Evolutionary conservation across 179 eudicot species (phyloP).

Genomic region (Beta macrorhiza): DNA sequence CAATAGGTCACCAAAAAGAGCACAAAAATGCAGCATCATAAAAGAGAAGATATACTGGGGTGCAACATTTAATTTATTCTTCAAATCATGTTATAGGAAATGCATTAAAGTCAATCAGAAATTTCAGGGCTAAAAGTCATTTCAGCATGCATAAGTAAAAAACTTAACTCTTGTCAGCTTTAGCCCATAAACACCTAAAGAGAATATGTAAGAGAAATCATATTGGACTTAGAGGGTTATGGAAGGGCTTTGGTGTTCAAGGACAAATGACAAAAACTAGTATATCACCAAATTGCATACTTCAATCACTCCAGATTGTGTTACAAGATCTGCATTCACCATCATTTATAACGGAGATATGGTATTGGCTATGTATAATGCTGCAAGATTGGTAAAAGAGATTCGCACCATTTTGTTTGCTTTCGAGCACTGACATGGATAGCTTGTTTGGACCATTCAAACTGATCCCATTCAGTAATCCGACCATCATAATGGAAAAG

Average conservation of each 20-base stretch:
- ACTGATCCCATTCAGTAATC: slow-evolving; percentile 82
- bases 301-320: neutral
- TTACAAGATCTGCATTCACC: slow-evolving; percentile 1
- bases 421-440: slow-evolving; percentile 64
- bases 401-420: slow-evolving; percentile 63
- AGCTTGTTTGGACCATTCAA: slow-evolving; percentile 82
- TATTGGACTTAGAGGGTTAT: neutral
- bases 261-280: slow-evolving; percentile 5
- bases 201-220: neutral
- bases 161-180: neutral
- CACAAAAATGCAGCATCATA: neutral
- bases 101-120: neutral
- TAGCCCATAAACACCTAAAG: neutral
- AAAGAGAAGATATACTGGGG: neutral
- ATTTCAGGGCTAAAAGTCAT: neutral
- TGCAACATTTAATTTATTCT: neutral
- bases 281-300: neutral
- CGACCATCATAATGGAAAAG: slow-evolving; percentile 92
- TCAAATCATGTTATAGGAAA: neutral
- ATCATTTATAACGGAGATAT: neutral
- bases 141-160: neutral
- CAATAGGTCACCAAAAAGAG: neutral
- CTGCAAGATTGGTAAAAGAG: slow-evolving; percentile 8
- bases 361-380: slow-evolving; percentile 4
- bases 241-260: neutral